Conservation (phyloP, 2,329 filamentous ascomycete genomes). For the Ascochyta koolunga region DNA sequence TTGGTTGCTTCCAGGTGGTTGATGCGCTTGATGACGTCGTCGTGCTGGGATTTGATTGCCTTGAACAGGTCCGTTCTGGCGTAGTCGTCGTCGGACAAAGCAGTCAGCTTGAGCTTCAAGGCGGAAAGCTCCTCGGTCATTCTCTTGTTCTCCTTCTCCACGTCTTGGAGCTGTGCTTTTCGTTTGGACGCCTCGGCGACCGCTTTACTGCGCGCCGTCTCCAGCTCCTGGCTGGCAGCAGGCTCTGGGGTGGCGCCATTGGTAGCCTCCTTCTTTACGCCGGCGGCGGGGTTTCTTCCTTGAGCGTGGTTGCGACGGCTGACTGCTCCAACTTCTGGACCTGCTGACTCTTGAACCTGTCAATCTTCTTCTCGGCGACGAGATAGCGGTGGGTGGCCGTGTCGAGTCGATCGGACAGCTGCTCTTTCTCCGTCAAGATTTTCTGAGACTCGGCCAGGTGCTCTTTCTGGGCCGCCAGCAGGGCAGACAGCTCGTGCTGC, state of each 20-base stretch:
- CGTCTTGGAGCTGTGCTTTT: slow-evolving; percentile 83
- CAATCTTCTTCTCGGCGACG: slow-evolving; percentile 92
- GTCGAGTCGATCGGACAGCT: slow-evolving; percentile 84
- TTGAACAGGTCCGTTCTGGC: slow-evolving; percentile 93
- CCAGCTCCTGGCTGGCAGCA: slow-evolving; percentile 68
- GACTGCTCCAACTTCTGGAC: slow-evolving; percentile 93
- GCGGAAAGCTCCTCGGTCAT: slow-evolving; percentile 79
- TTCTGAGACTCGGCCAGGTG: slow-evolving; percentile 78
- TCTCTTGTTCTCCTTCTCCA: slow-evolving; percentile 78
- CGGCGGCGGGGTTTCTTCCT: slow-evolving; percentile 53
- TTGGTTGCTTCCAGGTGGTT: slow-evolving; percentile 92
- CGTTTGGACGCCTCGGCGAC: slow-evolving; percentile 78
- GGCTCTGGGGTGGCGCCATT: slow-evolving; percentile 64
- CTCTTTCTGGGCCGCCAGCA: slow-evolving; percentile 83
- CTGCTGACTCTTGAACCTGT: slow-evolving; percentile 84
- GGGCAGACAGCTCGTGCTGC: slow-evolving; percentile 74
- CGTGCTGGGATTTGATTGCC: slow-evolving; percentile 84
- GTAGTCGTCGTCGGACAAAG: slow-evolving; percentile 89
- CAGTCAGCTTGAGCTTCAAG: slow-evolving; percentile 70
- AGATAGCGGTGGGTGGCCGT: slow-evolving; percentile 89
- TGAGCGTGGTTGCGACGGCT: slow-evolving; percentile 55
- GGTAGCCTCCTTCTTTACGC: slow-evolving; percentile 58
- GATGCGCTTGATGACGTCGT: slow-evolving; percentile 88
- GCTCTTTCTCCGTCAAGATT: slow-evolving; percentile 78
- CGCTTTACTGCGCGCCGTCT: slow-evolving; percentile 78